Evolutionary conservation across 2,329 filamentous ascomycete genomes (phyloP), one percentile per base, ranked within the genome.

Genomic region (Fusarium robinianum): DNA sequence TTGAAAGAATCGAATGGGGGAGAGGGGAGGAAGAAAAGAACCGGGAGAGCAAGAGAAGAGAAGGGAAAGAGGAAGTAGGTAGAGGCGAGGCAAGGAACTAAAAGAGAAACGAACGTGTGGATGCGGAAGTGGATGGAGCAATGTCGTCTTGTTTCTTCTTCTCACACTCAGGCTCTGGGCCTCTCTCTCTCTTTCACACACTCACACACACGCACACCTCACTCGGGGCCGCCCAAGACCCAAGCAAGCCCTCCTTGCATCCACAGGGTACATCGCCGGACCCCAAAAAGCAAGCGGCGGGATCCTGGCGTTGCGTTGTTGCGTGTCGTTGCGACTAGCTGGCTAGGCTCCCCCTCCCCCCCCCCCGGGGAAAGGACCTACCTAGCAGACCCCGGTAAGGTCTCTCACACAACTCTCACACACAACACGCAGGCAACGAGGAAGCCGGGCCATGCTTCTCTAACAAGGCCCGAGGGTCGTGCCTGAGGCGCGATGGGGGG

Each of bases 51-150:
- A 37, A 25, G 11, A 46, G 17, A 37, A 21, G 39, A 40, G 32
- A 32, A 26, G 26, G 37, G 41, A n/a, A 33, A 33, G 30, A 22
- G 41, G 39, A 47, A 45, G 22, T 25, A 32, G 53, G 45, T 43
- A 51, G 44, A 58, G 40, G 41, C 44, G 46, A 44, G 43, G 34
- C n/a, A n/a, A n/a, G n/a, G n/a, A n/a, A 51, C 41, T 51, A 59
- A 55, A 60, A 47, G 46, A 46, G 51, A 53, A 58, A 43, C 49
- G 38, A 53, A 54, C 41, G 50, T 59, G 51, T 55, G 56, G 51
- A 55, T 41, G 48, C 21, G 36, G 40, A 57, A 33, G 41, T 38
- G 36, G 30, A 44, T 32, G 41, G 41, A 44, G 25, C 36, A n/a
- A n/a, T n/a, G n/a, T 23, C 32, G 25, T 40, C 39, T 41, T n/a